Evolutionary conservation across 495 filamentous ascomycete species (phyloP).

Genomic region (Penicillium pancosmium): DNA sequence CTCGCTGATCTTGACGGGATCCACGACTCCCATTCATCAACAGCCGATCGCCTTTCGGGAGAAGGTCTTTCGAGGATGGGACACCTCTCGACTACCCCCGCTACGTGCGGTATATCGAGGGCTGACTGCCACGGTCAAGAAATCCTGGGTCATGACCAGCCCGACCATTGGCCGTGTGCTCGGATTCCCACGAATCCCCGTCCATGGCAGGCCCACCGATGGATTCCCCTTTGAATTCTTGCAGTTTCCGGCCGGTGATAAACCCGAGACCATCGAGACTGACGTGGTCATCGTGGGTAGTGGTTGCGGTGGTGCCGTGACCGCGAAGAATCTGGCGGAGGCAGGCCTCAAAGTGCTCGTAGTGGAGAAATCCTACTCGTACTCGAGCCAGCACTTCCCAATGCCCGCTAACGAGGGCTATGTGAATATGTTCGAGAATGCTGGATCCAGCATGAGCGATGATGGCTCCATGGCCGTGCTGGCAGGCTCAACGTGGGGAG

Average conservation of each 20-base stretch:
- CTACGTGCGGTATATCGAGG: slow-evolving; percentile 59
- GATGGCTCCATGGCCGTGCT: slow-evolving; percentile 63
- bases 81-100: slow-evolving; percentile 56
- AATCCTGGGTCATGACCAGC: slow-evolving; percentile 61
- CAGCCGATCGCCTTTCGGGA: slow-evolving; percentile 64
- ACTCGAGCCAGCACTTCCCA: slow-evolving; percentile 69
- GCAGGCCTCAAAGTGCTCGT: slow-evolving; percentile 76
- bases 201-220: slow-evolving; percentile 61
- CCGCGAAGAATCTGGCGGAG: slow-evolving; percentile 78
- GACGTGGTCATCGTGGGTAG: slow-evolving; percentile 87
- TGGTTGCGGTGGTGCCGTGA: slow-evolving; percentile 84
- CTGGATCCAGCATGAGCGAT: slow-evolving; percentile 57
- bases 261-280: slow-evolving; percentile 63
- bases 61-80: slow-evolving; percentile 62
- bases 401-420: slow-evolving; percentile 62
- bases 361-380: slow-evolving; percentile 80
- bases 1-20: slow-evolving; percentile 68
- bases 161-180: slow-evolving; percentile 58
- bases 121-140: slow-evolving; percentile 56
- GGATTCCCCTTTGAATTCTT: slow-evolving; percentile 58
- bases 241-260: slow-evolving; percentile 48
- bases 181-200: slow-evolving; percentile 63
- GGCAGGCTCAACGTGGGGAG: slow-evolving; percentile 80
- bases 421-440: slow-evolving; percentile 65
- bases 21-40: slow-evolving; percentile 60